A percentile compares a stretch with the other conserved stretches of the same genome.
These are phyloP conservation scores for Saksenaea oblongispora DNA, from an alignment of 371 early-diverging fungal genomes.

Conservation along the genomic window DNA sequence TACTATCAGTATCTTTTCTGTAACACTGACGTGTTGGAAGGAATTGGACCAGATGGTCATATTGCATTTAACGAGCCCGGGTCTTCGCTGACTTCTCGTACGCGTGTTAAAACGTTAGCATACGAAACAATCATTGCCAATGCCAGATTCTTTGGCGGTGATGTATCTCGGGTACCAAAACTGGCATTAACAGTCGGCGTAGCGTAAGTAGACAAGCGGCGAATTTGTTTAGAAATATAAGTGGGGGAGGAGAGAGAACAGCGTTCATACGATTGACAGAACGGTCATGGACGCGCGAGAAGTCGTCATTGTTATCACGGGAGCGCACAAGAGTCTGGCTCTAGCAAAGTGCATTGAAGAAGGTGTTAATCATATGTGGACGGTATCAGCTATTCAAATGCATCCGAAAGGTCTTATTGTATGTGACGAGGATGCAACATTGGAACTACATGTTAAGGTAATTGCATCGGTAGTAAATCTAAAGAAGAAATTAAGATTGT, in stretches of 20 bases:
- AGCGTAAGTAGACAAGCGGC: slow-evolving; percentile 28
- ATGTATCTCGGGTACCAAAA: slow-evolving; percentile 70
- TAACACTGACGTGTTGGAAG: not conserved
- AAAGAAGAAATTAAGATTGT: not conserved
- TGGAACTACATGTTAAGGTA: slow-evolving; percentile 79
- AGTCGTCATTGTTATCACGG: slow-evolving; percentile 77
- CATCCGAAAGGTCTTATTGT: slow-evolving; percentile 81
- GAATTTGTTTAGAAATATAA: not conserved
- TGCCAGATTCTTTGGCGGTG: slow-evolving; percentile 72
- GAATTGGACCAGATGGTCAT: slow-evolving; percentile 68
- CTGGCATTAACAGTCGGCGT: slow-evolving; percentile 73
- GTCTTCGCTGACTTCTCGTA: slow-evolving; percentile 65
- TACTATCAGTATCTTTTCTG: no score
- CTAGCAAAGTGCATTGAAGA: slow-evolving; percentile 82
- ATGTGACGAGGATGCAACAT: slow-evolving; percentile 83
- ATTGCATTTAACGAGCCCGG: slow-evolving; percentile 78
- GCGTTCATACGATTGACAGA: slow-evolving; percentile 29
- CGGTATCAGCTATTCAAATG: slow-evolving; percentile 81
- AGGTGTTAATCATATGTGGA: slow-evolving; percentile 85
- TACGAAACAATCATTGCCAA: slow-evolving; percentile 76
- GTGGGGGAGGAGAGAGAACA: not conserved
- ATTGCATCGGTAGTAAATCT: not conserved
- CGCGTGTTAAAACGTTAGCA: slow-evolving; percentile 71
- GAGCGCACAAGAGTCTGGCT: slow-evolving; percentile 76
- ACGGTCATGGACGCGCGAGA: slow-evolving; percentile 77